Percentiles rank a stretch among this genome's conserved stretches.
phyloP scores from a whole-genome alignment of 2,329 filamentous ascomycete species.

The Phialocephala subalpina region DNA sequence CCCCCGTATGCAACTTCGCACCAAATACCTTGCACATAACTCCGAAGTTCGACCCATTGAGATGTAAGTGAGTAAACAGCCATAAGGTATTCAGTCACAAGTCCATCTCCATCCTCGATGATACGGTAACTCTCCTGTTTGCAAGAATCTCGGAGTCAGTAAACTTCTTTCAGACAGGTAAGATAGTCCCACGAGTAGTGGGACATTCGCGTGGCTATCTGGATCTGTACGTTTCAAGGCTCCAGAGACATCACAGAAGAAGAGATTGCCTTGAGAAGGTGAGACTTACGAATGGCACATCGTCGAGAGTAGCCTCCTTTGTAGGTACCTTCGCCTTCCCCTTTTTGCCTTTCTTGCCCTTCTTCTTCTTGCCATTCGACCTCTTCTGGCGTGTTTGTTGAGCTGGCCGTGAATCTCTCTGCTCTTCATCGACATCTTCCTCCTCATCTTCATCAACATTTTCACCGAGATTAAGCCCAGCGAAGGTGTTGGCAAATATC shows the following conservation, averaged over 20 bases:
- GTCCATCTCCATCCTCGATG: conserved; percentile 48
- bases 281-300: conserved; percentile 46
- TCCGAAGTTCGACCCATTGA: conserved; percentile 51
- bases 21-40: conserved; percentile 52
- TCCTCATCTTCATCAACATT: background rate
- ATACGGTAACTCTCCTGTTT: conserved; percentile 51
- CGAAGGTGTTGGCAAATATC: conserved; percentile 48
- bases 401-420: background rate
- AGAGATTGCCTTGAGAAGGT: too few species aligned
- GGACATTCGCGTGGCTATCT: too few species aligned
- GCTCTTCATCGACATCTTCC: background rate
- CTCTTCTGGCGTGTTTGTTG: background rate
- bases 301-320: conserved; percentile 41
- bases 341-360: conserved; percentile 48
- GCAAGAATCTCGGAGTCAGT: too few species aligned
- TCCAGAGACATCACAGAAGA: too few species aligned
- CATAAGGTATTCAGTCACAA: conserved; percentile 52
- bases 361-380: conserved; percentile 41
- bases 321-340: conserved; percentile 45
- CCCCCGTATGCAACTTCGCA: conserved; percentile 52
- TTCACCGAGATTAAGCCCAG: conserved; percentile 23
- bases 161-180: too few species aligned
- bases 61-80: conserved; percentile 49
- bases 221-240: too few species aligned
- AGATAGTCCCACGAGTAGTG: too few species aligned